A percentile compares a stretch with the other conserved stretches of the same genome.
Conservation (phyloP, 208 protist genomes). For the Leishmania tarentolae region DNA sequence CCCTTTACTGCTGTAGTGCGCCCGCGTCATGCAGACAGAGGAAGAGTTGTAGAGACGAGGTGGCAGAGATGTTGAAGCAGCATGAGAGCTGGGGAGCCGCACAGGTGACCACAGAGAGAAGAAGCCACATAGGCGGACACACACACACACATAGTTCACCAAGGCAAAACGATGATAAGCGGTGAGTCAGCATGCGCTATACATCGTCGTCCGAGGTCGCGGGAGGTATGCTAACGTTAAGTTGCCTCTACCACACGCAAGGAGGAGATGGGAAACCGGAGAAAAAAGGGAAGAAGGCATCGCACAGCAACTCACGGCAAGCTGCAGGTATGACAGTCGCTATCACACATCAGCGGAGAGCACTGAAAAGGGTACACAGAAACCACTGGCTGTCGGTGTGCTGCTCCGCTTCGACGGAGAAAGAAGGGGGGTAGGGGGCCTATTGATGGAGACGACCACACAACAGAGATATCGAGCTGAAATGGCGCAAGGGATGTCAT, state of each 20-base stretch:
- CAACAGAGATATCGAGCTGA: neutral
- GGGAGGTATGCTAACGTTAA: neutral
- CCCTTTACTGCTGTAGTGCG: neutral
- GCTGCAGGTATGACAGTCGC: neutral
- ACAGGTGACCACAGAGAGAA: neutral
- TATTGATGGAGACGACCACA: neutral
- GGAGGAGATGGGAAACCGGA: neutral
- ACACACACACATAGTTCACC: neutral
- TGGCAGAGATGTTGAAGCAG: slow-evolving; percentile 1
- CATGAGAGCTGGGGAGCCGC: neutral
- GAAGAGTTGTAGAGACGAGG: neutral
- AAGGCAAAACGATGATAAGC: slow-evolving; percentile 13
- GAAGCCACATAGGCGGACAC: neutral
- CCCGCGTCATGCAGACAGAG: neutral
- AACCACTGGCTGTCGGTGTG: neutral
- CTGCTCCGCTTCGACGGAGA: neutral
- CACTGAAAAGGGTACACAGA: slow-evolving; percentile 8
- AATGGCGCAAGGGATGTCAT: neutral
- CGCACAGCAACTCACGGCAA: neutral
- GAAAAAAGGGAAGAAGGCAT: neutral
- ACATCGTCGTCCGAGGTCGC: neutral
- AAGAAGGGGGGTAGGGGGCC: neutral
- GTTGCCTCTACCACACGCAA: neutral
- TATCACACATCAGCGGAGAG: neutral
- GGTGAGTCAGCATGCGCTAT: neutral